phyloP scores from a whole-genome alignment of 2,329 filamentous ascomycete species.

The Monilinia aucupariae region DNA sequence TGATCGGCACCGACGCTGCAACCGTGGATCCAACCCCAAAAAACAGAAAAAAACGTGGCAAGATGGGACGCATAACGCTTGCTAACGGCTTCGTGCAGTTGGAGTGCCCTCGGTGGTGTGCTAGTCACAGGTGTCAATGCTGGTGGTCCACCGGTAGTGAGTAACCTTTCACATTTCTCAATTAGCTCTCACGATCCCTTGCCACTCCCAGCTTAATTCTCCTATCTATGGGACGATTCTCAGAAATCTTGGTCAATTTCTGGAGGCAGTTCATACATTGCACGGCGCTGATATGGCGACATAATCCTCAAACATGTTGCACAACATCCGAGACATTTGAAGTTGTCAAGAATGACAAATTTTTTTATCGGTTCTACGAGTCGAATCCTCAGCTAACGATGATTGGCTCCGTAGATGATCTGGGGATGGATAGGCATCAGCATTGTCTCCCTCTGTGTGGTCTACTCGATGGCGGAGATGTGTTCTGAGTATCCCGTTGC shows the following conservation, averaged over 20 bases:
- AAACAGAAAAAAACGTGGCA: conserved; percentile 17
- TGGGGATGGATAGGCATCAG: conserved; percentile 52
- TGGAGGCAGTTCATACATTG: neutral
- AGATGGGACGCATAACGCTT: conserved; percentile 19
- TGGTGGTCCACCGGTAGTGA: conserved; percentile 48
- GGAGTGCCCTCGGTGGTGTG: conserved; percentile 51
- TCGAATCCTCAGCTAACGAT: conserved; percentile 5
- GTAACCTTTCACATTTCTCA: conserved; percentile 14
- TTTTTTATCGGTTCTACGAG: neutral
- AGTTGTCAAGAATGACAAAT: conserved; percentile 16
- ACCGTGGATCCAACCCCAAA: neutral
- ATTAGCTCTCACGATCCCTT: conserved; percentile 5
- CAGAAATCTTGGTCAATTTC: neutral
- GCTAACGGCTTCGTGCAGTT: conserved; percentile 35
- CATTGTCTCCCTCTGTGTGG: conserved; percentile 46
- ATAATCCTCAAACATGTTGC: conserved; percentile 11
- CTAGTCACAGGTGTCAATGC: conserved; percentile 51
- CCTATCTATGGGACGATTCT: conserved; percentile 15
- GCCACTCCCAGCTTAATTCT: conserved; percentile 8
- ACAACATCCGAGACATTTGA: conserved; percentile 16
- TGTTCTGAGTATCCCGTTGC: conserved; percentile 52
- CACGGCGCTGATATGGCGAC: conserved; percentile 5
- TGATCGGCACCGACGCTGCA: conserved; percentile 12
- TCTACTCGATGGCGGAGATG: conserved; percentile 55
- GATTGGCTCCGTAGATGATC: conserved; percentile 41